Conservation (phyloP, 306 rosid species). For the Vicia villosa region DNA sequence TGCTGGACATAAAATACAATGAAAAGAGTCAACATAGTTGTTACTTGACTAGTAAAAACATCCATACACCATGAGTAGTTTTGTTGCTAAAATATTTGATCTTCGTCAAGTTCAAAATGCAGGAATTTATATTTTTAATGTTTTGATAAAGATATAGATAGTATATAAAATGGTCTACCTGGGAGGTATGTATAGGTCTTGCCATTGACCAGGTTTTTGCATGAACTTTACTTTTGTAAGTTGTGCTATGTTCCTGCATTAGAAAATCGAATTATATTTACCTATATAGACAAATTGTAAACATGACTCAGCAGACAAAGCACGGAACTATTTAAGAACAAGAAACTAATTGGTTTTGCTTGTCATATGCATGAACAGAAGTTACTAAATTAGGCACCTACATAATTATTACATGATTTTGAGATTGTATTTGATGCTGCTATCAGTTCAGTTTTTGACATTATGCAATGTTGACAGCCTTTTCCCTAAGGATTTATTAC, state of each 20-base stretch:
- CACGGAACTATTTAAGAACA: not conserved
- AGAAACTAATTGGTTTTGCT: no score
- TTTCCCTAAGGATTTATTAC: not conserved
- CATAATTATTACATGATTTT: no score
- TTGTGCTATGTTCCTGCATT: conserved; percentile 75
- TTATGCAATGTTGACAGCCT: not conserved
- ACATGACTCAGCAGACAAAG: not conserved
- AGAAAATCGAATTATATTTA: conserved; percentile 23
- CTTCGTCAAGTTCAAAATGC: conserved; percentile 18
- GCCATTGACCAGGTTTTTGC: conserved; percentile 63
- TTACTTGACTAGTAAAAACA: conserved; percentile 21
- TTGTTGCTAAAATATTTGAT: not conserved
- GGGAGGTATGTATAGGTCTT: conserved; percentile 71
- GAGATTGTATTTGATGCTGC: no score
- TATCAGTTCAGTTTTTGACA: not conserved
- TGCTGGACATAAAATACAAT: conserved; percentile 57
- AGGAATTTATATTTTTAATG: not conserved
- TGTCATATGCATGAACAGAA: no score
- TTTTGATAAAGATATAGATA: conserved; percentile 14
- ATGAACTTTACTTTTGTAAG: conserved; percentile 73
- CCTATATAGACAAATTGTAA: not conserved
- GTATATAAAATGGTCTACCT: conserved; percentile 50
- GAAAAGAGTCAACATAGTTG: conserved; percentile 7
- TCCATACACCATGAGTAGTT: not conserved
- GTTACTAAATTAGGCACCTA: no score